A percentile compares a stretch with the other conserved stretches of the same genome.
Conservation (phyloP, 1,284 basidiomycete genomes). For the Trichosporon sp. region DNA sequence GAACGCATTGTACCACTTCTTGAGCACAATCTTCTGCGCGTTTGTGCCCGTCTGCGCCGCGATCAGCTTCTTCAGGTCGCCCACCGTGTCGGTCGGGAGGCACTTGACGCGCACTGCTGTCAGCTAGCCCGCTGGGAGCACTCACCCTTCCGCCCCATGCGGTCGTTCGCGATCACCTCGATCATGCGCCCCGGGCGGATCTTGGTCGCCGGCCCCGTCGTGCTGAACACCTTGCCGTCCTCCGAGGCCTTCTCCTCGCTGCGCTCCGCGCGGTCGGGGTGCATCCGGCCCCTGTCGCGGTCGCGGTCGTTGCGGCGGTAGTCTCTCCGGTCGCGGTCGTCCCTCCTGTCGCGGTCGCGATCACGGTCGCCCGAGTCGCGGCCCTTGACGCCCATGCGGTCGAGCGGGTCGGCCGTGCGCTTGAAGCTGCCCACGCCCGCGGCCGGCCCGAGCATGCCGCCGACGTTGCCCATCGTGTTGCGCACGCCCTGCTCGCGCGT, state of each 20-base stretch:
- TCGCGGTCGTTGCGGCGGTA: constrained; percentile 12
- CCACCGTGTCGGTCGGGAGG: constrained; percentile 90
- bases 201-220: constrained; percentile 9
- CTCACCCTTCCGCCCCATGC: constrained; percentile 88
- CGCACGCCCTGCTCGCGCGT: constrained; percentile 44
- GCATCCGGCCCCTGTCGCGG: constrained; percentile 11
- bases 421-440: constrained; percentile 35
- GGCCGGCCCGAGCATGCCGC: constrained; percentile 10
- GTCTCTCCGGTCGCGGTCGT: constrained; percentile 9
- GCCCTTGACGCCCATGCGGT: constrained; percentile 29
- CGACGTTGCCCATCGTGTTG: constrained; percentile 42
- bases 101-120: constrained; percentile 82
- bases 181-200: constrained; percentile 48
- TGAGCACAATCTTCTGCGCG: constrained; percentile 77
- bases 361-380: constrained; percentile 14
- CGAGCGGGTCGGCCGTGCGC: constrained; percentile 36
- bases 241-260: constrained; percentile 6
- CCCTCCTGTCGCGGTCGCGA: constrained; percentile 15
- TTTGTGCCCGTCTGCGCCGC: constrained; percentile 93
- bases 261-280: background rate
- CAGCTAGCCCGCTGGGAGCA: background rate
- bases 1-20: constrained; percentile 95
- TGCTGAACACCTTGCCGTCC: constrained; percentile 10
- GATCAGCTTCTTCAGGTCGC: constrained; percentile 93
- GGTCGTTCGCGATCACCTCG: constrained; percentile 94